phyloP scores from a whole-genome alignment of 257 asterid genomes.

The Verbena officinalis region DNA sequence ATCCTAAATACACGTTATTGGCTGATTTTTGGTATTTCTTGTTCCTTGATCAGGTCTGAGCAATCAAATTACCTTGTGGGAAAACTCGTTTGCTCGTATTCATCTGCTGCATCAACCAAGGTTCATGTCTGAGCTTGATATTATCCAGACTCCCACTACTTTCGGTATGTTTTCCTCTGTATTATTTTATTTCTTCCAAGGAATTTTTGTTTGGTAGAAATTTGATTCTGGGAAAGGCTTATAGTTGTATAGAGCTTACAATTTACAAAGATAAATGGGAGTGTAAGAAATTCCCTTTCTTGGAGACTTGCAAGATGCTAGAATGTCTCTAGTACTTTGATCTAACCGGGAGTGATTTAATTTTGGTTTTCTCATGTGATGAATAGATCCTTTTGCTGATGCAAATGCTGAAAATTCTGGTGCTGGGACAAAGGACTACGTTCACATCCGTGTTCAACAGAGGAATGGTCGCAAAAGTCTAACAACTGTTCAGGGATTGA shows the following conservation, averaged over 20 bases:
- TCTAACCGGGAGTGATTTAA: background rate
- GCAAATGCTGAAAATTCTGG: constrained; percentile 76
- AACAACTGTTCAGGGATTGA: constrained; percentile 72
- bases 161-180: constrained; percentile 41
- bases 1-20: background rate
- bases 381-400: constrained; percentile 71
- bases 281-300: background rate
- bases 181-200: background rate
- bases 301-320: background rate
- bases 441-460: constrained; percentile 71
- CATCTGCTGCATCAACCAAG: constrained; percentile 29
- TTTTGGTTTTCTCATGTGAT: background rate
- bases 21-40: constrained; percentile 4
- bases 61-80: constrained; percentile 18
- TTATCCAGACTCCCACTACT: constrained; percentile 55
- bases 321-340: background rate
- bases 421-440: constrained; percentile 70
- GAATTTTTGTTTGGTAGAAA: background rate
- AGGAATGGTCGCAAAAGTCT: constrained; percentile 79
- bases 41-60: constrained; percentile 26
- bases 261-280: background rate
- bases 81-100: constrained; percentile 1
- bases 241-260: background rate
- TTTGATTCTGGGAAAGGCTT: background rate
- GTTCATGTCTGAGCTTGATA: constrained; percentile 73